Percentiles rank a stretch among this genome's conserved stretches.
Evolutionary conservation across 2,329 filamentous ascomycete species (phyloP).

Genomic region (Trichoderma brevicompactum): DNA sequence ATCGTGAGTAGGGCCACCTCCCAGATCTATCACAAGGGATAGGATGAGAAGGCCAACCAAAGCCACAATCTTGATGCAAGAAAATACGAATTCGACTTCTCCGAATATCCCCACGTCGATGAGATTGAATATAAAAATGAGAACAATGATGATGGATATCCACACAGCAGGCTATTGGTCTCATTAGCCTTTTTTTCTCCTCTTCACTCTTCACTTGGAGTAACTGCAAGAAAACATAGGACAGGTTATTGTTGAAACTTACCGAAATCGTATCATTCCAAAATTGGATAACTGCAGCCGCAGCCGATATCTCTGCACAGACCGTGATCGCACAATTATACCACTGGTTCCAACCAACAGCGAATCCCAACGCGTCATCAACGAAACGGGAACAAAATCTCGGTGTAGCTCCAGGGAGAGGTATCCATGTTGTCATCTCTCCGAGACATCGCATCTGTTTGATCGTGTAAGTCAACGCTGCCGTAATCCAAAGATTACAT

Average conservation of each 20-base stretch:
- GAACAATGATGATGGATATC: constrained; percentile 52
- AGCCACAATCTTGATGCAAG: constrained; percentile 57
- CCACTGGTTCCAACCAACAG: constrained; percentile 58
- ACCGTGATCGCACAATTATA: constrained; percentile 52
- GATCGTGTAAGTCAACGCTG: neutral
- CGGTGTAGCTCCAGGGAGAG: constrained; percentile 58
- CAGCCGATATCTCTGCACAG: constrained; percentile 51
- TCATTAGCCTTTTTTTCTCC: neutral
- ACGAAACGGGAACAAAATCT: constrained; percentile 60
- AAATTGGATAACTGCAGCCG: constrained; percentile 51
- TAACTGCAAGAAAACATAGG: neutral
- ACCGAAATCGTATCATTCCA: constrained; percentile 45
- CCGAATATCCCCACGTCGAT: constrained; percentile 50
- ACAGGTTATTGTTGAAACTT: neutral
- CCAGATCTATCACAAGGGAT: constrained; percentile 70
- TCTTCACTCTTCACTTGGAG: neutral
- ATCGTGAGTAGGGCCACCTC: constrained; percentile 66
- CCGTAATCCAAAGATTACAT: neutral
- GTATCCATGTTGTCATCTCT: constrained; percentile 62
- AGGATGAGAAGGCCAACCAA: constrained; percentile 61
- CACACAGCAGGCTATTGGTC: constrained; percentile 50
- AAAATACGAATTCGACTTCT: constrained; percentile 58
- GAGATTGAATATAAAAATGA: constrained; percentile 54
- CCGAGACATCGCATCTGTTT: constrained; percentile 51
- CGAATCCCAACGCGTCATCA: constrained; percentile 59